Base-by-base conservation (phyloP, 208 protist species). In the Crithidia thermophila region DNA sequence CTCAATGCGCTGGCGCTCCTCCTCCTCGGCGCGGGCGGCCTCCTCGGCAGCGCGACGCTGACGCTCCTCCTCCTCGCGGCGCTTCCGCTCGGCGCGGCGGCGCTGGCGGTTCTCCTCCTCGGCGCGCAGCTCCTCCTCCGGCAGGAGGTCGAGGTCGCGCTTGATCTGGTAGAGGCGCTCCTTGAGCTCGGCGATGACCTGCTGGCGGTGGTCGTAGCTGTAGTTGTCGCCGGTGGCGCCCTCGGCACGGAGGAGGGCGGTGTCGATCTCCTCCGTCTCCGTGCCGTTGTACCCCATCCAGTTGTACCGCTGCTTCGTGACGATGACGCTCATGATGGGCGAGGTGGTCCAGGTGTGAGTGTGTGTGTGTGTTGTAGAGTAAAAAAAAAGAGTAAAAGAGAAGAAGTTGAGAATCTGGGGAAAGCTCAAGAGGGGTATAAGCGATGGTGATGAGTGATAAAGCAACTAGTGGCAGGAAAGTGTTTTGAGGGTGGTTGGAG, bases 241-340 rank as follows among this genome's bases (percentile, higher is more conserved):
- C 16, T 60, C 75, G 36, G 31, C 10, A 47, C 87, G 88, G 20
- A 92, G 60, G 9, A 88, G 55, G 13, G 53, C 39, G 23, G 75
- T 56, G 63, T 89, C 78, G 42, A 88, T 52, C 47, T 81, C 62
- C 49, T 81, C 63, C 16, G 82, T 83, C 77, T 92, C 80, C 50
- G 83, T 88, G 45, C 90, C 87, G 56, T 91, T 75, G 74, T 93
- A 81, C 33, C 87, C 85, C 90, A 95, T 95, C 90, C 90, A 95
- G 75, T 93, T 95, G 71, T 85, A 91, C 33, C 81, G 77, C 49
- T 94, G 79, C n/a, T 55, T 80, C n/a, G 75, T 68, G 34, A 90
- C 63, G 28, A 91, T 63, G 23, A 80, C 79, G 50, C 81, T 77
- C 67, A 79, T 79, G 34, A 31, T 81, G 18, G 23, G 42, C 18